A percentile compares a stretch with the other conserved stretches of the same genome.
Evolutionary conservation across 345 rosid species (phyloP).

Genomic region (Pelargonium nanum): DNA sequence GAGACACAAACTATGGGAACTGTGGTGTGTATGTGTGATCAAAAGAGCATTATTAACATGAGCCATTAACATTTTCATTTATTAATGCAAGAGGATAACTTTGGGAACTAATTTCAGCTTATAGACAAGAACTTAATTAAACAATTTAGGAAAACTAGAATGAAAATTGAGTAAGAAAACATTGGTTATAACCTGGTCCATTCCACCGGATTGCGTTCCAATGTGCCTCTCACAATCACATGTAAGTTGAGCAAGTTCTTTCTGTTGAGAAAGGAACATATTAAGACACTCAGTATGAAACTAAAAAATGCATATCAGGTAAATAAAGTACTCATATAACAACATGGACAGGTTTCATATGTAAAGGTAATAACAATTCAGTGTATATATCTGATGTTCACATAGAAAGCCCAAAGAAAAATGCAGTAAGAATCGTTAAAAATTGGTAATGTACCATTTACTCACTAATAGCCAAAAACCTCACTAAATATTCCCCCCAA

Average conservation of each 20-base stretch:
- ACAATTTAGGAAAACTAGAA: not conserved
- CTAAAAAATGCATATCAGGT: not conserved
- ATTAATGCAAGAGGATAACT: too few relatives aligned
- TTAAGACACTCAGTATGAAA: not conserved
- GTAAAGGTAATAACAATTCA: too few relatives aligned
- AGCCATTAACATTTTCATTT: too few relatives aligned
- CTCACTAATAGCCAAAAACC: too few relatives aligned
- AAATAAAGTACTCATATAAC: not conserved
- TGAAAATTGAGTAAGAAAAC: not conserved
- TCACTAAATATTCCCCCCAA: not conserved
- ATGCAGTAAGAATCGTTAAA: too few relatives aligned
- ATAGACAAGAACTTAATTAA: not conserved
- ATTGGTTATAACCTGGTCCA: constrained; percentile 78
- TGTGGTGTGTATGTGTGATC: too few relatives aligned
- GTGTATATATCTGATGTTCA: too few relatives aligned
- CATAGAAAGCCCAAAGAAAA: too few relatives aligned
- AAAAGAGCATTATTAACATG: too few relatives aligned
- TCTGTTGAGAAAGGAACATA: constrained; percentile 32
- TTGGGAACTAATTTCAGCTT: too few relatives aligned
- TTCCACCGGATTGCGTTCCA: constrained; percentile 98
- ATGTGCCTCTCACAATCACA: constrained; percentile 92
- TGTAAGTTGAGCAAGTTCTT: constrained; percentile 92
- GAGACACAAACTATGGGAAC: too few relatives aligned
- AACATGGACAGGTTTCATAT: not conserved
- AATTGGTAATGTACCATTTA: too few relatives aligned